These are phyloP conservation scores for Ophiorrhiza pumila DNA, from an alignment of 257 asterid species.

Conservation along the genomic window DNA sequence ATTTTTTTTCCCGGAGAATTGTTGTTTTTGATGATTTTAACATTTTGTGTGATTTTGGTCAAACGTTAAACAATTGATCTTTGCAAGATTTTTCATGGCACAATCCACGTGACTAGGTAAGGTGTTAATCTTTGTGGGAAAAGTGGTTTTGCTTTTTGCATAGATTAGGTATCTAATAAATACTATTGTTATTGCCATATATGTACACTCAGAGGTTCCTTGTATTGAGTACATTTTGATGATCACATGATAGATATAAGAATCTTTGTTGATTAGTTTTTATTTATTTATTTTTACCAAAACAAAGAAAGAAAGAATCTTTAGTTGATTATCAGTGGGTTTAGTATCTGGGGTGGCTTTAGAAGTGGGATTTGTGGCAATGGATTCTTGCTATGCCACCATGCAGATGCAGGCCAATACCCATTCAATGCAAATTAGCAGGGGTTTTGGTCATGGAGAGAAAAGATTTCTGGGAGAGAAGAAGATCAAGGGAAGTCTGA, in stretches of 20 bases:
- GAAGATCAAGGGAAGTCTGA: slow-evolving; percentile 35
- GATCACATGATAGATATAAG: neutral
- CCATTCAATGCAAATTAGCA: slow-evolving; percentile 28
- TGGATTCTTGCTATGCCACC: slow-evolving; percentile 59
- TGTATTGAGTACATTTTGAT: neutral
- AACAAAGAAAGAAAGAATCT: slow-evolving; percentile 14
- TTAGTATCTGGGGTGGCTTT: slow-evolving; percentile 12
- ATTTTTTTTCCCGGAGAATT: too few relatives aligned
- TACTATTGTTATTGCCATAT: neutral
- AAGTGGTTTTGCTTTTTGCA: neutral
- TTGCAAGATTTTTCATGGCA: slow-evolving; percentile 3
- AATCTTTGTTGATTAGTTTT: neutral
- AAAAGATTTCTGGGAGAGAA: slow-evolving; percentile 51
- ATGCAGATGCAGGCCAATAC: slow-evolving; percentile 46
- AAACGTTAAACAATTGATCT: neutral
- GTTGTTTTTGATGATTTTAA: neutral
- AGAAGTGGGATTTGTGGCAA: slow-evolving; percentile 20
- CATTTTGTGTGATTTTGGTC: neutral
- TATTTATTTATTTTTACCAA: neutral
- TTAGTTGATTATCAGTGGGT: slow-evolving; percentile 8
- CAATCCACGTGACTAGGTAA: slow-evolving; percentile 9
- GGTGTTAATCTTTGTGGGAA: slow-evolving; percentile 11
- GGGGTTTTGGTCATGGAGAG: slow-evolving; percentile 15
- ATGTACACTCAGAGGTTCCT: neutral
- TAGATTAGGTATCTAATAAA: neutral